Evolutionary conservation across 163 green algal genomes (phyloP), one percentile per base, ranked within the genome.

Genomic region (Smithsoniella earleae): DNA sequence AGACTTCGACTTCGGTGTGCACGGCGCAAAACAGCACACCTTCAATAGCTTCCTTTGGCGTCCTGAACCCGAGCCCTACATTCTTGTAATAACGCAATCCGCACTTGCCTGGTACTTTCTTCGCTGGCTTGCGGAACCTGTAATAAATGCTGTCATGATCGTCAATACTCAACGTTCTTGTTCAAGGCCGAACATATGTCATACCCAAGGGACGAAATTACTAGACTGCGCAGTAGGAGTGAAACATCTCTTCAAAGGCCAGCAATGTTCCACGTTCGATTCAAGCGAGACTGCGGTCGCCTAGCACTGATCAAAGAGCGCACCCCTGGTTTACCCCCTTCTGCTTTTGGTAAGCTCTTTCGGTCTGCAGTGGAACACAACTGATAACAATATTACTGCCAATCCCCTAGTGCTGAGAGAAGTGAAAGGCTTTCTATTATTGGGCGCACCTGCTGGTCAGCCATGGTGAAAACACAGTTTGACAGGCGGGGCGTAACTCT

Each of bases 41-140:
- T 84, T 98, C 91, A 77, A 98, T 98, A 22, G 94, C 94, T 78
- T 96, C 90, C 77, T 92, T 92, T 75, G 94, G 94, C 18, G 94
- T 99, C 85, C 95, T 95, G 89, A 98, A 98, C 76, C 93, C 91
- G 37, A 99, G 86, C 72, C 94, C 94, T 22, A 99, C 86, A 74
- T 91, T 94, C 89, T 96, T 97, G 81, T 88, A 96, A 82, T 83
- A 99, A 54, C 94, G 83, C 76, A 83, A 80, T 62, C 94, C 94
- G 63, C 63, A 81, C 86, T 99, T 97, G 77, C 94, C 94, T 38
- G 94, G 92, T 34, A 83, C 85, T 77, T 91, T 95, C 80, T 86
- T 83, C 64, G 77, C 81, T 44, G 74, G 73, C 82, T 91, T 93
- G 77, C 89, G 88, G 79, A 93, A 93, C 63, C 89, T 91, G 78